phyloP scores from a whole-genome alignment of 1,284 basidiomycete species.

The Ceratobasidium theobromae region DNA sequence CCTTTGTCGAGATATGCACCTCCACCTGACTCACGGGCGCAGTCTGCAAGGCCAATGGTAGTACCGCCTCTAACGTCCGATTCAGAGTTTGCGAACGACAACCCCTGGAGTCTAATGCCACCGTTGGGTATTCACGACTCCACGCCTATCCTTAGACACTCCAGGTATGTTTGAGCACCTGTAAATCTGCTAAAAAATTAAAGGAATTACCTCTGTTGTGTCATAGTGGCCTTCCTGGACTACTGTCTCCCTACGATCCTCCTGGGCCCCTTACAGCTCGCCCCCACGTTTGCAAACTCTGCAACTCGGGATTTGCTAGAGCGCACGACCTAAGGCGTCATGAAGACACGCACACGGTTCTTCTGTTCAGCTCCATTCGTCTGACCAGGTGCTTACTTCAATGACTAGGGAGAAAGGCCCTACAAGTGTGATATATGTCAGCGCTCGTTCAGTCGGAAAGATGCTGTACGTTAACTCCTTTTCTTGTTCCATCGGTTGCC shows the following conservation, averaged over 20 bases:
- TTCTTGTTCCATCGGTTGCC: not conserved
- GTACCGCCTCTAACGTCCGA: not conserved
- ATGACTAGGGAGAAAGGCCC: constrained; percentile 1
- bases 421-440: not conserved
- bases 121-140: not conserved
- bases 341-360: constrained; percentile 11
- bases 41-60: not conserved
- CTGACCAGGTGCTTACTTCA: not conserved
- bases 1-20: constrained; percentile 11
- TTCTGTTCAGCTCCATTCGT: not conserved
- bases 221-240: not conserved
- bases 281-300: constrained; percentile 10
- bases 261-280: not conserved
- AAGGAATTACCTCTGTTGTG: not conserved
- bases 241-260: not conserved
- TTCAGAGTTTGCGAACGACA: not conserved
- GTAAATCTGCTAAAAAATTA: not conserved
- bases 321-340: constrained; percentile 14
- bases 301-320: constrained; percentile 10
- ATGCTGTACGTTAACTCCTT: constrained; percentile 21
- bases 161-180: not conserved
- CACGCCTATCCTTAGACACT: not conserved
- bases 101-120: not conserved
- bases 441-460: constrained; percentile 11
- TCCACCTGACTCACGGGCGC: not conserved